Evolutionary conservation across 768 basidiomycete genomes (phyloP), one percentile per base, ranked within the genome.

Genomic region (Amanita phalloides): DNA sequence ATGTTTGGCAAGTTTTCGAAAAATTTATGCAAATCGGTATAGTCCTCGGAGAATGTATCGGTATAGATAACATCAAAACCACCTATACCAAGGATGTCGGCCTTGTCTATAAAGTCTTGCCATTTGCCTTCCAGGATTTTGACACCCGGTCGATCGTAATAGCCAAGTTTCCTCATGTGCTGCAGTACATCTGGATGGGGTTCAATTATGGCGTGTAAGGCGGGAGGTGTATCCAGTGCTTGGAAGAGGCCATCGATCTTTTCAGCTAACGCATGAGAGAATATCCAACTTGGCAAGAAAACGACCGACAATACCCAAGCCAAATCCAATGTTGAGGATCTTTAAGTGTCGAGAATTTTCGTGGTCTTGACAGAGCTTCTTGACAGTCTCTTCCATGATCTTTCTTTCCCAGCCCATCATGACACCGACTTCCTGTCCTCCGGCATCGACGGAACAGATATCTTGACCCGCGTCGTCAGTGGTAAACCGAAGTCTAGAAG

Each of bases 341-440:
- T 75, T 84, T 28, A 93, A 69, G 5, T 76, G 71, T 26, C 66
- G 57, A 0, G 65, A 62, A 42, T 74, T 72, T 35, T 73, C 71
- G 58, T 85, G 79, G 49, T 64, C 71, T 11, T 61, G 60, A 55
- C 81, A 84, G 56, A 97, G 71, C 48, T 68, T 65, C 49, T 73
- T 63, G 17, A 90, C 92, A 4, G 93, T 95, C 59, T 81, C 75
- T 53, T 72, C 64, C 96, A 98, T 98, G 60, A 98, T 90, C 6
- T 68, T 75, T 42, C 69, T 68, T 65, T 99, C 96, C 96, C 96
- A 99, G 1, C 93, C 91, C 96, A 99, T 99, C 96, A 99, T 99
- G 4, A 99, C 95, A 10, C 92, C 91, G n/a, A 94, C 78, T 54
- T 92, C 86, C 56, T 85, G 84, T 26, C 80, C 81, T 11, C 72